Evolutionary conservation across 2,329 filamentous ascomycete genomes (phyloP).

Genomic region (Pseudophaeomoniella oleicola): DNA sequence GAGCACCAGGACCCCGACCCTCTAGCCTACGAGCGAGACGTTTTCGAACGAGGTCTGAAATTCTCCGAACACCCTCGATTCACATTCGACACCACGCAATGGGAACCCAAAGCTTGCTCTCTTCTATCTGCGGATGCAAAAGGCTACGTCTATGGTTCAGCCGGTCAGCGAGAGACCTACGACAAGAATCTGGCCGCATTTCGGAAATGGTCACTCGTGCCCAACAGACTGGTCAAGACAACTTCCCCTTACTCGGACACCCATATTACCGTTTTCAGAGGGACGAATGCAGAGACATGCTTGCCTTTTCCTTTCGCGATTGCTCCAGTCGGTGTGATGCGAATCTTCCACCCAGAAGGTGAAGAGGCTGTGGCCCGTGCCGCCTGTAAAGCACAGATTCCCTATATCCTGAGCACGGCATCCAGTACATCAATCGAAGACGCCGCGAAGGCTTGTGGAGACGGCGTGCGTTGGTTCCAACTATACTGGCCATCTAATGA

Average conservation of each 20-base stretch:
- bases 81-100: constrained; percentile 43
- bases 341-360: constrained; percentile 49
- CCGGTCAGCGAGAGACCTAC: constrained; percentile 47
- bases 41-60: constrained; percentile 40
- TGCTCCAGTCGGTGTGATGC: constrained; percentile 56
- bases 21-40: constrained; percentile 25
- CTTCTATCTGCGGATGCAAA: constrained; percentile 34
- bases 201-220: constrained; percentile 23
- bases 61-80: constrained; percentile 33
- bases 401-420: constrained; percentile 55
- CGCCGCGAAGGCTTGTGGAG: constrained; percentile 42
- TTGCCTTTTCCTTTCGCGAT: constrained; percentile 43
- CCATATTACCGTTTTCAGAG: constrained; percentile 10
- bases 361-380: constrained; percentile 51
- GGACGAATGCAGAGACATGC: constrained; percentile 16
- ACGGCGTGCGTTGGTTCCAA: constrained; percentile 52
- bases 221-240: constrained; percentile 32
- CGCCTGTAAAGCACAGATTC: constrained; percentile 44
- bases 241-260: constrained; percentile 16
- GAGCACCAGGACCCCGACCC: constrained; percentile 1
- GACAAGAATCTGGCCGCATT: constrained; percentile 46
- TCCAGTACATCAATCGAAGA: constrained; percentile 51
- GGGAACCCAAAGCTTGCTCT: constrained; percentile 40
- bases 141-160: constrained; percentile 49
- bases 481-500: constrained; percentile 59